These are phyloP conservation scores for Phlyctochytrium planicorne DNA, from an alignment of 192 early-diverging fungal genomes.

Conservation along the genomic window DNA sequence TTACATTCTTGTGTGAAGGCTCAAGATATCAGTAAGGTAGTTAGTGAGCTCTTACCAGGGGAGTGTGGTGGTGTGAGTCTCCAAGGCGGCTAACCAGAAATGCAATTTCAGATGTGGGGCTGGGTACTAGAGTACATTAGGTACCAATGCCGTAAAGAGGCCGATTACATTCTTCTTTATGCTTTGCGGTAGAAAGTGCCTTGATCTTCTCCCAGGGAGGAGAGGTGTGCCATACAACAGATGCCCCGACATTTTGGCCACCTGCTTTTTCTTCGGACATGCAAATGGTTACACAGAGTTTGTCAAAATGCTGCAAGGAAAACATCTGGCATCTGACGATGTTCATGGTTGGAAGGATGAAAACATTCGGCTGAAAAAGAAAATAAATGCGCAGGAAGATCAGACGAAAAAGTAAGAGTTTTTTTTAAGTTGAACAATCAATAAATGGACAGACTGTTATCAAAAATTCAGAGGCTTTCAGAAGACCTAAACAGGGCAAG, in stretches of 20 bases:
- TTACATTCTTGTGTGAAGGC: neutral
- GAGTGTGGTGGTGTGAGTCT: neutral
- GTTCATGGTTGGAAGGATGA: too few relatives aligned
- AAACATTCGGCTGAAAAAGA: slow-evolving; percentile 48
- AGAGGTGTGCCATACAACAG: neutral
- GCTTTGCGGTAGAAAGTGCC: neutral
- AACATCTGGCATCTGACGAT: slow-evolving; percentile 35
- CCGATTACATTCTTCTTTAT: neutral
- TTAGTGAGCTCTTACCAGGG: neutral
- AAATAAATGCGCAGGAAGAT: slow-evolving; percentile 48
- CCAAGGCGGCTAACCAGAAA: neutral
- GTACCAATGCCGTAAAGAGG: neutral
- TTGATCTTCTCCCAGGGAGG: neutral
- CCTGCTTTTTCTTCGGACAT: slow-evolving; percentile 1
- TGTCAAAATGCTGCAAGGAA: too few relatives aligned
- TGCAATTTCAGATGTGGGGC: neutral
- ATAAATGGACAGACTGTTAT: slow-evolving; percentile 32
- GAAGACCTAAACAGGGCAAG: slow-evolving; percentile 40
- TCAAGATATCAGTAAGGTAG: neutral
- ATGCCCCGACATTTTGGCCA: neutral
- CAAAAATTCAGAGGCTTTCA: slow-evolving; percentile 45
- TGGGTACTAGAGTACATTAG: neutral
- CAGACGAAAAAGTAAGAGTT: slow-evolving; percentile 42
- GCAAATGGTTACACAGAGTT: too few relatives aligned
- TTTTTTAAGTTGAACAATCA: neutral